Base-by-base conservation (phyloP, 139 green algal species). In the Tetraselmis chui region DNA sequence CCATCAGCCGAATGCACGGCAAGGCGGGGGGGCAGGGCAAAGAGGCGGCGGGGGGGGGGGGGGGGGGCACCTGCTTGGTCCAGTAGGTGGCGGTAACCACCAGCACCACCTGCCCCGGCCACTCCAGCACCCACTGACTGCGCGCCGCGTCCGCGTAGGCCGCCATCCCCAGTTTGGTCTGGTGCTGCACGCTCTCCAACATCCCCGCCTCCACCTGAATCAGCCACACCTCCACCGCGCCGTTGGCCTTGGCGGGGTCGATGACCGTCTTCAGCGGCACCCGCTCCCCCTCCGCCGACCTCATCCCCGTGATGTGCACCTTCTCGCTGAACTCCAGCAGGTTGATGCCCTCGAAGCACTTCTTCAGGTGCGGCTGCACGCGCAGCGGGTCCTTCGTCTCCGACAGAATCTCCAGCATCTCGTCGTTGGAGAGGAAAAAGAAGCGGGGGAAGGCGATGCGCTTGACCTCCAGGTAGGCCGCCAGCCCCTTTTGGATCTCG, bases 381-480 rank as follows among this genome's bases (percentile, higher is more conserved):
- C 90, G 82, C 23, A 88, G 92, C 26, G 92, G 90, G 80, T 95
- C 92, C 87, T 94, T 89, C 27, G 92, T 95, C 83, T 95, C 90
- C 2, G 86, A 92, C 79, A 95, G 85, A 79, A 96, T 96, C 85
- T 96, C 89, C 58, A 95, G 89, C 91, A 95, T 94, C 85, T 95
- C 92, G 77, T 95, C 91, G 81, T 95, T 95, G 25, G 89, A 94
- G 32, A 95, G 81, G 87, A 95, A 94, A 89, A 94, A 94, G 91
- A 94, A 95, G 24, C 92, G 85, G 2, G 92, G 90, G 86, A 95
- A 95, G 28, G 92, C 91, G 67, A 95, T 90, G 76, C 92, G 86
- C 85, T 95, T 95, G 78, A 94, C 80, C 88, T 97, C 93, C 79
- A 97, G 85, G 85, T 97, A 97, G 2, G 91, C 88, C 1, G 90